Evolutionary conservation across 192 early-diverging fungal species (phyloP).

Genomic region (Martensiomyces pterosporus): DNA sequence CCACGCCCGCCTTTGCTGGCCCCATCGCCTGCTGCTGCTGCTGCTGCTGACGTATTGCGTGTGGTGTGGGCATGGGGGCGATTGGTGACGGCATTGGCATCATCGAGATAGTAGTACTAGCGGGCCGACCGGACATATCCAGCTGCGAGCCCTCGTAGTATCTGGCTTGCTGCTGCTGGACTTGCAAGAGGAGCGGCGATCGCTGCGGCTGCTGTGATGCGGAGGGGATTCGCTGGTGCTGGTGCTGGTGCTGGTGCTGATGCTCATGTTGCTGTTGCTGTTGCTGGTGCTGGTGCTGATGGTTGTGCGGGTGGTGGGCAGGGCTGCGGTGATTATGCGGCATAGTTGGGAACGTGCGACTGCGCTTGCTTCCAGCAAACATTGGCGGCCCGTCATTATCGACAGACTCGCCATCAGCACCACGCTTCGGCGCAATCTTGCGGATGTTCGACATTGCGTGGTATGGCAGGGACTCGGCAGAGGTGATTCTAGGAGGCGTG

Average conservation of each 20-base stretch:
- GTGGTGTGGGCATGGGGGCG: neutral
- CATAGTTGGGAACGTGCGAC: constrained; percentile 38
- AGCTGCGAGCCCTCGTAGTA: constrained; percentile 15
- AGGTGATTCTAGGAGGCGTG: constrained; percentile 25
- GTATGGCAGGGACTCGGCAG: constrained; percentile 31
- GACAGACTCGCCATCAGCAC: constrained; percentile 9
- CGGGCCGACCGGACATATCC: constrained; percentile 13
- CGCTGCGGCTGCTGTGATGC: neutral
- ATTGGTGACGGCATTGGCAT: constrained; percentile 27
- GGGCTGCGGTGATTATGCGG: constrained; percentile 21
- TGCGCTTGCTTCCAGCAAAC: constrained; percentile 37
- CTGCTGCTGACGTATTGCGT: neutral
- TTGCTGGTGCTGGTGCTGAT: constrained; percentile 4
- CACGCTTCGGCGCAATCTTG: constrained; percentile 49
- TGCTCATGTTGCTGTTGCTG: too few relatives aligned
- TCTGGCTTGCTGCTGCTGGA: constrained; percentile 9
- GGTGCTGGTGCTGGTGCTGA: too few relatives aligned
- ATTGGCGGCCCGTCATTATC: constrained; percentile 21
- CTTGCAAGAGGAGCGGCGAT: neutral
- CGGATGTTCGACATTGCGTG: constrained; percentile 6
- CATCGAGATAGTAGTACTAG: constrained; percentile 17
- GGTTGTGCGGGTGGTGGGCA: neutral
- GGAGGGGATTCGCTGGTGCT: too few relatives aligned
- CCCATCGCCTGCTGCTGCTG: constrained; percentile 2
- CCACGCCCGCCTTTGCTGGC: neutral